A percentile compares a stretch with the other conserved stretches of the same genome.
These are phyloP conservation scores for Lavandula angustifolia DNA, from an alignment of 257 asterid genomes.

Conservation along the genomic window DNA sequence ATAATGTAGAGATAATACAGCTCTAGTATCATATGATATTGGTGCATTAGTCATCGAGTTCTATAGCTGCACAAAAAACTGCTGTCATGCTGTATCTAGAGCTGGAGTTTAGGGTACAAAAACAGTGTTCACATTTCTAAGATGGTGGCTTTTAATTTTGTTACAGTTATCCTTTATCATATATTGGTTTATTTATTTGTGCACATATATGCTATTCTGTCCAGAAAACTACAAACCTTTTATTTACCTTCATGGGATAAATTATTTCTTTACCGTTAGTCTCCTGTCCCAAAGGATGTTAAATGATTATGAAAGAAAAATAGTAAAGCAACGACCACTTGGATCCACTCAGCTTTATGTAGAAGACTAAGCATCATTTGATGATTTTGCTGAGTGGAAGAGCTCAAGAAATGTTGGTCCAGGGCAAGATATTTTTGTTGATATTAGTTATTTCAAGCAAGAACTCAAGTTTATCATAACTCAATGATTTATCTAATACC, in stretches of 20 bases:
- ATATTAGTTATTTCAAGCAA: slow-evolving; percentile 1
- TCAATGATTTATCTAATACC: background rate
- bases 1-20: background rate
- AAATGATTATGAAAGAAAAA: background rate
- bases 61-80: slow-evolving; percentile 2
- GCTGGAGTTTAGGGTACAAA: slow-evolving; percentile 20
- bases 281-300: slow-evolving; percentile 6
- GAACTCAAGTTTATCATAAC: slow-evolving; percentile 2
- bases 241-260: background rate
- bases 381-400: slow-evolving; percentile 11
- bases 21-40: slow-evolving; percentile 3
- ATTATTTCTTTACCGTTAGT: background rate
- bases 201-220: background rate
- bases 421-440: background rate
- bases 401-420: background rate
- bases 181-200: background rate
- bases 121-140: background rate
- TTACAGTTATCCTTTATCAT: slow-evolving; percentile 4
- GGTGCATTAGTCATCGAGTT: background rate
- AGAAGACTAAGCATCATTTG: background rate
- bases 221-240: slow-evolving; percentile 2
- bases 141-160: slow-evolving; percentile 9
- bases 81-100: slow-evolving; percentile 8
- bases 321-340: background rate
- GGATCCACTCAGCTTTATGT: slow-evolving; percentile 4